Evolutionary conservation across 306 rosid species (phyloP).

Genomic region (Ceratonia siliqua): DNA sequence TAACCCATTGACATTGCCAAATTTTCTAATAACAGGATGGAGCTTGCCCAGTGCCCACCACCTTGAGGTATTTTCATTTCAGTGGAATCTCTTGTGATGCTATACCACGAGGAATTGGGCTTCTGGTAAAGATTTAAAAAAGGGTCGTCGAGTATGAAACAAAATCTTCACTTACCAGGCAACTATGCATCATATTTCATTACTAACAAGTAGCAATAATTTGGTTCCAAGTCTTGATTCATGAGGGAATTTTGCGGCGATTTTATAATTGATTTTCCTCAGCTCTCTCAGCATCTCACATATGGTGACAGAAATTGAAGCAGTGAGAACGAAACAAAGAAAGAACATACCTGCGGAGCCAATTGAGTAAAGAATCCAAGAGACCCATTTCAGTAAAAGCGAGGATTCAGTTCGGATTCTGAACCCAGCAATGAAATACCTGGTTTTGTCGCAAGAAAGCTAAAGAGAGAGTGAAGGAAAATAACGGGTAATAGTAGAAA

Average conservation of each 20-base stretch:
- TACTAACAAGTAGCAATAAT: neutral
- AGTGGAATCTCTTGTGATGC: neutral
- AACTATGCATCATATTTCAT: neutral
- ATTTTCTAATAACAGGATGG: neutral
- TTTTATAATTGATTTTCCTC: neutral
- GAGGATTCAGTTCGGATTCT: neutral
- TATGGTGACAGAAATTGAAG: neutral
- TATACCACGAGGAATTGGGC: neutral
- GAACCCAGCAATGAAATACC: neutral
- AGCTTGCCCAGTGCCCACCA: neutral
- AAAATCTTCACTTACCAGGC: neutral
- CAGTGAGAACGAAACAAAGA: neutral
- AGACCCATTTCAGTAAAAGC: conserved; percentile 61
- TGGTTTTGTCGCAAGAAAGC: neutral
- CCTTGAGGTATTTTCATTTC: neutral
- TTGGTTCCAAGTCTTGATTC: neutral
- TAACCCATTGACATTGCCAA: neutral
- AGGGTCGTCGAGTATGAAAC: neutral
- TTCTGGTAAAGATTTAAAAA: neutral
- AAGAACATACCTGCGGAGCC: conserved; percentile 81
- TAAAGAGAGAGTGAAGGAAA: neutral
- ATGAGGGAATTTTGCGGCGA: neutral
- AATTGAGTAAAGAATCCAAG: conserved; percentile 83
- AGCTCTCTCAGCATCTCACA: neutral
- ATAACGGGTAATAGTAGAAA: neutral